These are phyloP conservation scores for Diversispora eburnea DNA, from an alignment of 192 early-diverging fungal genomes.

Conservation along the genomic window DNA sequence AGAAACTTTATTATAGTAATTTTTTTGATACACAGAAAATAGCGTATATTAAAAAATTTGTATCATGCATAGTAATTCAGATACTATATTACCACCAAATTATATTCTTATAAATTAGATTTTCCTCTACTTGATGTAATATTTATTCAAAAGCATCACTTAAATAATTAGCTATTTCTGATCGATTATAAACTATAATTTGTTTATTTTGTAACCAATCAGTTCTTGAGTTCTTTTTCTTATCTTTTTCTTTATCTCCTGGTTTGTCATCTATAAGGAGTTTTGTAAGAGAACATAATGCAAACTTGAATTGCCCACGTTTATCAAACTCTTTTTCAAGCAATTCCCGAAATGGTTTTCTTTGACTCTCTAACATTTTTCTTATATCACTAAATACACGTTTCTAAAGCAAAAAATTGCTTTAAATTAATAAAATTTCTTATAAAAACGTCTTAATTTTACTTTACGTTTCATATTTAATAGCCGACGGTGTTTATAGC, in stretches of 20 bases:
- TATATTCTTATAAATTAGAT: neutral
- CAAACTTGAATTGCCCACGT: neutral
- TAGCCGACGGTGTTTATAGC: no score
- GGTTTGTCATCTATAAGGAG: neutral
- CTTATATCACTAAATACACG: no score
- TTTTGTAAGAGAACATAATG: neutral
- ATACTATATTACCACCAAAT: neutral
- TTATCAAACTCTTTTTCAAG: no score
- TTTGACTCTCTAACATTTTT: no score
- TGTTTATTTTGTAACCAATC: no score
- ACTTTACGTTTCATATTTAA: no score
- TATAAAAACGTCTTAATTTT: no score
- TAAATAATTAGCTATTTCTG: slow-evolving; percentile 3
- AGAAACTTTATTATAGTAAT: neutral
- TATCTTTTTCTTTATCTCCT: neutral
- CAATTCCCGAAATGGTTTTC: no score
- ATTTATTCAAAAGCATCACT: neutral
- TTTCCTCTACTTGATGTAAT: neutral
- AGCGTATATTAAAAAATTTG: neutral
- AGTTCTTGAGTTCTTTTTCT: neutral
- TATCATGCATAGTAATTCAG: neutral
- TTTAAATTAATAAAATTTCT: no score
- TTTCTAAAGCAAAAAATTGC: no score
- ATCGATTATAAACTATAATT: neutral
- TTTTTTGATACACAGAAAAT: slow-evolving; percentile 6